A percentile compares a stretch with the other conserved stretches of the same genome.
phyloP scores from a whole-genome alignment of 2,329 filamentous ascomycete genomes.

The Clonostachys rhizophaga region DNA sequence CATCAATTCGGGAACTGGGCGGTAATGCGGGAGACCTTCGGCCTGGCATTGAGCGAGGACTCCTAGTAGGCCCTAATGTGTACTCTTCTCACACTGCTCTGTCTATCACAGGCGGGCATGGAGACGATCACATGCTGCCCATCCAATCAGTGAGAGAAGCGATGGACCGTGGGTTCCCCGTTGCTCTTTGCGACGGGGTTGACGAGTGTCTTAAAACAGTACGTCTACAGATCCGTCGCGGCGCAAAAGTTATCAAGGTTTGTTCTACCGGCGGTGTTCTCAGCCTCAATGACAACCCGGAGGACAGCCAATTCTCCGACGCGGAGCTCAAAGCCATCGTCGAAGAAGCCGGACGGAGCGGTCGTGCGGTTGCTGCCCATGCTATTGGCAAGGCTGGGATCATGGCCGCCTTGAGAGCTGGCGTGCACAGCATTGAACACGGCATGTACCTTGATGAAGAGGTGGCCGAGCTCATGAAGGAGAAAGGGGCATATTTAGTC shows the following conservation, averaged over 20 bases:
- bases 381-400: slow-evolving; percentile 41
- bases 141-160: slow-evolving; percentile 21
- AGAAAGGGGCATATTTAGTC: slow-evolving; percentile 36
- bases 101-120: slow-evolving; percentile 41
- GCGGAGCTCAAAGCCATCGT: slow-evolving; percentile 37
- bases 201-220: slow-evolving; percentile 37
- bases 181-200: slow-evolving; percentile 36
- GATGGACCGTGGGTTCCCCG: slow-evolving; percentile 17
- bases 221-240: slow-evolving; percentile 33
- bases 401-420: slow-evolving; percentile 34
- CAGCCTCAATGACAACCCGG: slow-evolving; percentile 32
- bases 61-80: slow-evolving; percentile 36
- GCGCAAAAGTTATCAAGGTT: slow-evolving; percentile 43
- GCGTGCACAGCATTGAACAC: slow-evolving; percentile 41
- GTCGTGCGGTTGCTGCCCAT: slow-evolving; percentile 34
- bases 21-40: slow-evolving; percentile 36
- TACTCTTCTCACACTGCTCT: slow-evolving; percentile 36
- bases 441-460: slow-evolving; percentile 41
- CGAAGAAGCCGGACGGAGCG: slow-evolving; percentile 30
- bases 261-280: slow-evolving; percentile 37
- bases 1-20: slow-evolving; percentile 38
- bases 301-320: slow-evolving; percentile 35
- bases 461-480: slow-evolving; percentile 33
- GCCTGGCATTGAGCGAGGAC: slow-evolving; percentile 31
- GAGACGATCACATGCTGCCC: slow-evolving; percentile 33